Conservation (phyloP, 140 eudicot species). For the Oenanthe javanica region DNA sequence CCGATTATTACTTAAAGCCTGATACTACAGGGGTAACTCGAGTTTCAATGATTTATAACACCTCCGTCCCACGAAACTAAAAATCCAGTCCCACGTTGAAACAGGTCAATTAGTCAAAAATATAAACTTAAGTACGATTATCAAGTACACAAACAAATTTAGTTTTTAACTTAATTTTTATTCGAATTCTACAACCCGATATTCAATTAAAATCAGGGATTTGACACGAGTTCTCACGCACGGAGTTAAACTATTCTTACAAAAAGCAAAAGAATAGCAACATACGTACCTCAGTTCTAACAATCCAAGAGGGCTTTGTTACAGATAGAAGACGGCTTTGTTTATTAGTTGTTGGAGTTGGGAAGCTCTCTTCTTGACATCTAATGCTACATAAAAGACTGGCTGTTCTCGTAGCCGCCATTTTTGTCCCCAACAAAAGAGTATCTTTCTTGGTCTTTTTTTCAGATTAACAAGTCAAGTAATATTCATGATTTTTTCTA, state of each 20-base stretch:
- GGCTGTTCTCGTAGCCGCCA: constrained; percentile 22
- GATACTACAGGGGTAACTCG: neutral
- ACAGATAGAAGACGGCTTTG: constrained; percentile 40
- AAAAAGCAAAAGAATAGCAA: neutral
- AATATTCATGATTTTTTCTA: too few relatives aligned
- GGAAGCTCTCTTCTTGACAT: constrained; percentile 18
- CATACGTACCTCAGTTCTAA: constrained; percentile 52
- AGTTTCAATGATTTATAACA: neutral
- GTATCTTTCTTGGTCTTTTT: too few relatives aligned
- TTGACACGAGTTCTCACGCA: too few relatives aligned
- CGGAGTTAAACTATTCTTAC: too few relatives aligned
- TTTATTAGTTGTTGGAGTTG: constrained; percentile 23
- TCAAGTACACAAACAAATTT: too few relatives aligned
- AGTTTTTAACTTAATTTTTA: too few relatives aligned
- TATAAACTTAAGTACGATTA: too few relatives aligned
- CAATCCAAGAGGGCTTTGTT: constrained; percentile 62
- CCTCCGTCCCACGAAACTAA: too few relatives aligned
- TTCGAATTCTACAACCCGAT: too few relatives aligned
- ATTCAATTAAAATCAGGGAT: too few relatives aligned
- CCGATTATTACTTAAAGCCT: neutral
- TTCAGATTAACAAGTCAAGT: too few relatives aligned
- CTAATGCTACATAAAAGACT: constrained; percentile 18
- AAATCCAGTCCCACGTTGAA: too few relatives aligned
- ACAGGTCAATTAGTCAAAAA: neutral
- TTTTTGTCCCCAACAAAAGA: neutral